Evolutionary conservation across 106 monocot genomes (phyloP).

Genomic region (Dioscorea alata): DNA sequence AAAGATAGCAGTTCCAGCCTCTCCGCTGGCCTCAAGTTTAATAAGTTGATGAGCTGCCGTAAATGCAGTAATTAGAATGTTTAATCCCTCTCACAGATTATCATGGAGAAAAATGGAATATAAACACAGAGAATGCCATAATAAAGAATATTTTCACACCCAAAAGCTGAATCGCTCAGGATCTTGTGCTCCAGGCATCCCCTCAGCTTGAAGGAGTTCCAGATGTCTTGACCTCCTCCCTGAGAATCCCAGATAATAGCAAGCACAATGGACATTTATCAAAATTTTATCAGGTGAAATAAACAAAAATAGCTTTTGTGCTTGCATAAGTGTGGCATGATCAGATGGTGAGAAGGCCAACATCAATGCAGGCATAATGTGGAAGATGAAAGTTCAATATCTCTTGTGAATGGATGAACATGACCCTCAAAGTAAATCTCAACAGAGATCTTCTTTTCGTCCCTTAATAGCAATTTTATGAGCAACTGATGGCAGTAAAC

Average conservation of each 20-base stretch:
- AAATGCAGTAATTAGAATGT: neutral
- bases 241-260: conserved; percentile 14
- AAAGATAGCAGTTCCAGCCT: conserved; percentile 56
- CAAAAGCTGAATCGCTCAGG: conserved; percentile 87
- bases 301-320: neutral
- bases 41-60: conserved; percentile 61
- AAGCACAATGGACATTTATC: neutral
- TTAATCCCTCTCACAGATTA: neutral
- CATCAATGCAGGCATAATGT: neutral
- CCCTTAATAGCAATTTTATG: no score
- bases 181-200: conserved; percentile 67
- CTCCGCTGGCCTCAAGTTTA: conserved; percentile 59
- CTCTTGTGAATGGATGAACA: neutral
- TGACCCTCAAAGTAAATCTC: neutral
- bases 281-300: neutral
- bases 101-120: neutral
- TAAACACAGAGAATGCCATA: neutral
- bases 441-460: no score
- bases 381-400: neutral
- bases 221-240: conserved; percentile 56
- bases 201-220: conserved; percentile 45
- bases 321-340: neutral
- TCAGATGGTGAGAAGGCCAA: neutral
- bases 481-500: no score
- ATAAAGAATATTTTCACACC: conserved; percentile 33